Conservation (phyloP, 345 rosid genomes). For the Euclidium syriacum region DNA sequence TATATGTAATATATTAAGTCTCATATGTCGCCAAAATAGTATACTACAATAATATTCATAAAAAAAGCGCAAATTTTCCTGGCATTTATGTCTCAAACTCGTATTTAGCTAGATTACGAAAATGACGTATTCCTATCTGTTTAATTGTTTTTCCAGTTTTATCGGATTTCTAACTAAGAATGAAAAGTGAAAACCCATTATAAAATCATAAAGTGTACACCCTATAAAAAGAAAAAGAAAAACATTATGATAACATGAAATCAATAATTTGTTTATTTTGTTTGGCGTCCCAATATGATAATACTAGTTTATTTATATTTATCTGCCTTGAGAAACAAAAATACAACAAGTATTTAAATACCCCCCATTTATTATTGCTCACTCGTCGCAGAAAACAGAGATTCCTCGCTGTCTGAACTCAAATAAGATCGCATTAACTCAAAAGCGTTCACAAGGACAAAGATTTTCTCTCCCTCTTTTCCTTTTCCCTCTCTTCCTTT, state of each 20-base stretch:
- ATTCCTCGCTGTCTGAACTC: conserved; percentile 39
- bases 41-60: too few relatives aligned
- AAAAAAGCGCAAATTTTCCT: too few relatives aligned
- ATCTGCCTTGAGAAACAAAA: neutral
- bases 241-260: neutral
- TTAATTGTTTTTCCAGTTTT: neutral
- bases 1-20: too few relatives aligned
- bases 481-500: neutral
- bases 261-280: neutral
- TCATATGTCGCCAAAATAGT: too few relatives aligned
- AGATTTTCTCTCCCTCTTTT: conserved; percentile 18
- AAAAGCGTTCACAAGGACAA: conserved; percentile 27
- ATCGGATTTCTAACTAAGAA: neutral
- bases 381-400: conserved; percentile 36
- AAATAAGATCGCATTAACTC: conserved; percentile 27
- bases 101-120: conserved; percentile 12
- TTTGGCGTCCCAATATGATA: neutral
- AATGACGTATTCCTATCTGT: neutral
- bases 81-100: neutral
- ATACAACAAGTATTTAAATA: conserved; percentile 23
- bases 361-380: conserved; percentile 26
- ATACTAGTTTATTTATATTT: neutral
- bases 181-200: neutral
- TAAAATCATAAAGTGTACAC: neutral
- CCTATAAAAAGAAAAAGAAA: neutral